These are phyloP conservation scores for Salix viminalis DNA, from an alignment of 345 rosid species.

Conservation along the genomic window DNA sequence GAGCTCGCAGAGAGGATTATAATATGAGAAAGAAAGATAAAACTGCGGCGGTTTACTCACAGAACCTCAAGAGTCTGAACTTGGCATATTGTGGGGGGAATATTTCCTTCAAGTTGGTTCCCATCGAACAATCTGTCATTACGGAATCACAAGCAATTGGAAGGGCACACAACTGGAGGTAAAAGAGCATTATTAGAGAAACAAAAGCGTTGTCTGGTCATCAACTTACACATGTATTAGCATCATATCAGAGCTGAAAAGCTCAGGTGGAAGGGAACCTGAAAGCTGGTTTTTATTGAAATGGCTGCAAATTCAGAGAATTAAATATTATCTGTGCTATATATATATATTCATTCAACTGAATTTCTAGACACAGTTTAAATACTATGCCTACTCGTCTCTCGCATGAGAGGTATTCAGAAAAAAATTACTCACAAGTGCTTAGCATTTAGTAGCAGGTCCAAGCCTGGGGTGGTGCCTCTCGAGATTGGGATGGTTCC, in stretches of 20 bases:
- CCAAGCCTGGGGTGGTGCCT: constrained; percentile 55
- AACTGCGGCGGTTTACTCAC: constrained; percentile 48
- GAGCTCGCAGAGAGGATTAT: not conserved
- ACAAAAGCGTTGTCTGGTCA: not conserved
- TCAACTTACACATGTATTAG: constrained; percentile 82
- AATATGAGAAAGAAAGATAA: not conserved
- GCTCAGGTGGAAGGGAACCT: constrained; percentile 56
- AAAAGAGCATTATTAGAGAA: not conserved
- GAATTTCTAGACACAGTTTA: not conserved
- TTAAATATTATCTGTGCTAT: not conserved
- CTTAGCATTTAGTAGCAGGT: constrained; percentile 64
- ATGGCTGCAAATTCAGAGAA: constrained; percentile 55
- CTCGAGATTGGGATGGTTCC: constrained; percentile 76
- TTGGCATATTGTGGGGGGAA: constrained; percentile 61
- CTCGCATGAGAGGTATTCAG: not conserved
- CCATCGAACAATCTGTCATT: constrained; percentile 68
- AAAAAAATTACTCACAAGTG: constrained; percentile 68
- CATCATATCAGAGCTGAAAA: constrained; percentile 71
- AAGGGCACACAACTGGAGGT: not conserved
- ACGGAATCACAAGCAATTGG: constrained; percentile 7
- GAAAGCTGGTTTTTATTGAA: constrained; percentile 92
- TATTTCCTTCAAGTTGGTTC: constrained; percentile 59
- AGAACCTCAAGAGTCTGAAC: constrained; percentile 92
- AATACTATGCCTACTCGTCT: not conserved
- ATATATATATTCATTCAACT: not conserved